Percentiles rank a stretch among this genome's conserved stretches.
Evolutionary conservation across 441 rosid species (phyloP).

Genomic region (Geranium incanum): DNA sequence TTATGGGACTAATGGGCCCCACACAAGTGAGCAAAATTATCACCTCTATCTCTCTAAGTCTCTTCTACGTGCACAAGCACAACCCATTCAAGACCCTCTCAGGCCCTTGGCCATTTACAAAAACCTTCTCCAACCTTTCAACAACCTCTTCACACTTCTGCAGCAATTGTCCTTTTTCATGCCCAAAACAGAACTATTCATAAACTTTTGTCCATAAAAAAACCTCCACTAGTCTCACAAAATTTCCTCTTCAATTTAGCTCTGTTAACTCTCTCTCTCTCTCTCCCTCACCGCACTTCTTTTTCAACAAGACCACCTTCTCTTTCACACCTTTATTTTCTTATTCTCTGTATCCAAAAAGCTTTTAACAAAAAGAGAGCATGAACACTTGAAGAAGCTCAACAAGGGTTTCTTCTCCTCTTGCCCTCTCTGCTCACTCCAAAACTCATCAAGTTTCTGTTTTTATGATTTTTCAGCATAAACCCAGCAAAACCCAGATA

Average conservation of each 20-base stretch:
- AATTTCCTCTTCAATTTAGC: neutral
- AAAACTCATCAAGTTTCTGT: neutral
- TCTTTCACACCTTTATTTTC: neutral
- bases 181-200: neutral
- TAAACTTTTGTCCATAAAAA: neutral
- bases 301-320: constrained; percentile 1
- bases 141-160: neutral
- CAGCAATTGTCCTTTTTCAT: neutral
- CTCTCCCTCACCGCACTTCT: neutral
- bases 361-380: neutral
- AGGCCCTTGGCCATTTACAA: neutral
- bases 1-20: neutral
- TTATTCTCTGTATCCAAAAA: neutral
- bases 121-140: neutral
- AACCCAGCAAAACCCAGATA: neutral
- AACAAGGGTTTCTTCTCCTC: neutral
- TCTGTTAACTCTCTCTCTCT: neutral
- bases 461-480: neutral
- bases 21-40: neutral
- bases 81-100: neutral
- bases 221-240: neutral
- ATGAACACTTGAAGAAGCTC: neutral
- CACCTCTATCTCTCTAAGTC: neutral
- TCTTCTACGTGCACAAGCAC: neutral
- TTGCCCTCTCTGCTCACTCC: neutral